Percentiles rank a stretch among this genome's conserved stretches.
Evolutionary conservation across 805 yeast species (phyloP).

Genomic region (Starmera dryadoides): DNA sequence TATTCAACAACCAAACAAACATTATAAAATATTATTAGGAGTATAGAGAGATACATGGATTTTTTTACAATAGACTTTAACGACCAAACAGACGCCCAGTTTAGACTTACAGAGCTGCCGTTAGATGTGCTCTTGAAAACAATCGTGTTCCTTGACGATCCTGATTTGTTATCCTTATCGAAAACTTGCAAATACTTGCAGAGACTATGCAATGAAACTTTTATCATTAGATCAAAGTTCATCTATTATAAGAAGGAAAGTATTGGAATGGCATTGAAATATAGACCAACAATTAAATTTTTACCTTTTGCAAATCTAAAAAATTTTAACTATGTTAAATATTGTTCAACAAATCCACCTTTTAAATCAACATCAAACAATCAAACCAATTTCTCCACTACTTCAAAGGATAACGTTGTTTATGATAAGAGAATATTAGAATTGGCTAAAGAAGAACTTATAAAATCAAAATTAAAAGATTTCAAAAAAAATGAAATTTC

Average conservation of each 20-base stretch:
- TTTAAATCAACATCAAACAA: too few relatives aligned
- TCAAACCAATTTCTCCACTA: too few relatives aligned
- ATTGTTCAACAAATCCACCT: conserved; percentile 3
- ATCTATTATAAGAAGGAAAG: conserved; percentile 12
- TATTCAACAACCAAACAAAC: neutral
- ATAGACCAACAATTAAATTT: conserved; percentile 9
- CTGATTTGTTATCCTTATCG: conserved; percentile 12
- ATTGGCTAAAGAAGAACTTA: conserved; percentile 2
- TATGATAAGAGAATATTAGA: conserved; percentile 12
- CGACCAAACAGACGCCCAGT: conserved; percentile 5
- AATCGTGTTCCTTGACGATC: conserved; percentile 16
- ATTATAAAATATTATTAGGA: neutral
- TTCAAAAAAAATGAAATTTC: conserved; percentile 10
- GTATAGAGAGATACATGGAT: conserved; percentile 8
- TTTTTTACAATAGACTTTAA: conserved; percentile 17
- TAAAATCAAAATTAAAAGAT: conserved; percentile 6
- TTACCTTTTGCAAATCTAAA: conserved; percentile 6
- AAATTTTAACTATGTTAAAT: conserved; percentile 4
- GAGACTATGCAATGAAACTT: conserved; percentile 13
- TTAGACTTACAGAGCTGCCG: conserved; percentile 17
- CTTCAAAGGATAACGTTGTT: too few relatives aligned
- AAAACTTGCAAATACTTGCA: conserved; percentile 13
- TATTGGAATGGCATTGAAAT: conserved; percentile 11
- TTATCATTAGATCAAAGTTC: conserved; percentile 14
- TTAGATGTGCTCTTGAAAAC: conserved; percentile 16